Evolutionary conservation across 306 rosid species (phyloP), one percentile per base, ranked within the genome.

Genomic region (Abrus pulchellus): DNA sequence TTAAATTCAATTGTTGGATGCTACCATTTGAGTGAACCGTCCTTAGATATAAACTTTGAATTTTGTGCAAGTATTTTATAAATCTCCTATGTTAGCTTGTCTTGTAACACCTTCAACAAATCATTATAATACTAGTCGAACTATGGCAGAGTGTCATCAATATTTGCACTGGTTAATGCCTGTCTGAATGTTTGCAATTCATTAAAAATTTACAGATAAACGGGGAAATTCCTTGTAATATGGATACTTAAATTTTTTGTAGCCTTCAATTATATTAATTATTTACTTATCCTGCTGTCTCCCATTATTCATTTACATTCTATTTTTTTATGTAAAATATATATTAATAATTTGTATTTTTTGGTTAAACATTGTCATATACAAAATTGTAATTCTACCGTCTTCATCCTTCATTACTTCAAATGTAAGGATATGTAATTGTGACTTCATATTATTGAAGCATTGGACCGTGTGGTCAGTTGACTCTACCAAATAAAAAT

Each of bases 381-480:
- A 34, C 30, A 36, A 11, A 63, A 63, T 63, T 38, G 28, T 62
- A 12, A 62, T 33, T 33, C 12, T 6, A 54, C 20, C 32, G 0
- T 32, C 3, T 60, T 30, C 68, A 40, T 74, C 43, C 78, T 74
- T 74, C 79, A 3, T 28, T 43, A 1, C n/a, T 12, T 57, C 54
- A 57, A 6, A 28, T 43, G 36, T 27, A 63, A 38, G 29, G 5
- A 60, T 47, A 27, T 9, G 5, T 0, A 7, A 1, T 33, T 50
- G 48, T 36, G 44, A 6, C 50, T 72, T 10, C 48, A 38, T 38
- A 14, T 7, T 44, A 57, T 30, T 55, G 29, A 41, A 40, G 28
- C 32, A 30, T 30, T 52, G 48, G 59, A 68, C 6, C 9, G 6
- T 64, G 12, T 40, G 5, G 10, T 66, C 3, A 43, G 72, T 66